Evolutionary conservation across 148 eudicot genomes (phyloP).

Genomic region (Camellia sinensis): DNA sequence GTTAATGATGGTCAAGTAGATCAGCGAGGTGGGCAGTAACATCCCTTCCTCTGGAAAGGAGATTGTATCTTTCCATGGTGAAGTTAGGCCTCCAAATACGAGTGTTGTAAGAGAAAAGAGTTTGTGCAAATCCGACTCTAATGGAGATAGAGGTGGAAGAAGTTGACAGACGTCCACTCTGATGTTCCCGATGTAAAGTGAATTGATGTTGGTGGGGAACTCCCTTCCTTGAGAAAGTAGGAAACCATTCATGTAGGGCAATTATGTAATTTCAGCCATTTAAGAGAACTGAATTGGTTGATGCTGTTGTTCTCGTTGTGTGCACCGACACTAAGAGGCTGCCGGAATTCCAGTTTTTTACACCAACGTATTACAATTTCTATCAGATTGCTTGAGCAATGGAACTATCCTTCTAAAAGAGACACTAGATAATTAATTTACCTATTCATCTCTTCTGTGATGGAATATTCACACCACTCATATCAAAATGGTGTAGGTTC

Average conservation of each 20-base stretch:
- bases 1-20: background rate
- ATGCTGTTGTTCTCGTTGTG: background rate
- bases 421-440: background rate
- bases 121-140: background rate
- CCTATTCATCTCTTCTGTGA: too few species aligned
- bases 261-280: background rate
- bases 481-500: too few species aligned
- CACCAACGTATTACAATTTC: background rate
- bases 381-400: background rate
- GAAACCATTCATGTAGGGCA: background rate
- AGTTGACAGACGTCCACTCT: too few species aligned
- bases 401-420: conserved; percentile 1
- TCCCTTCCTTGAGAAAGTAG: background rate
- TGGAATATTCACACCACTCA: too few species aligned
- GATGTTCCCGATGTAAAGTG: background rate
- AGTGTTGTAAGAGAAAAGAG: background rate
- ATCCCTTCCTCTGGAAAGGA: background rate
- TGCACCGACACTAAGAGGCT: too few species aligned
- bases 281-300: background rate
- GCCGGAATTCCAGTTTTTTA: background rate
- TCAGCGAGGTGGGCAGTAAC: background rate
- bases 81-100: background rate
- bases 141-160: background rate
- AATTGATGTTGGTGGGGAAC: background rate
- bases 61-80: background rate